phyloP scores from a whole-genome alignment of 2,329 filamentous ascomycete species.

The Trichoderma afroharzianum region DNA sequence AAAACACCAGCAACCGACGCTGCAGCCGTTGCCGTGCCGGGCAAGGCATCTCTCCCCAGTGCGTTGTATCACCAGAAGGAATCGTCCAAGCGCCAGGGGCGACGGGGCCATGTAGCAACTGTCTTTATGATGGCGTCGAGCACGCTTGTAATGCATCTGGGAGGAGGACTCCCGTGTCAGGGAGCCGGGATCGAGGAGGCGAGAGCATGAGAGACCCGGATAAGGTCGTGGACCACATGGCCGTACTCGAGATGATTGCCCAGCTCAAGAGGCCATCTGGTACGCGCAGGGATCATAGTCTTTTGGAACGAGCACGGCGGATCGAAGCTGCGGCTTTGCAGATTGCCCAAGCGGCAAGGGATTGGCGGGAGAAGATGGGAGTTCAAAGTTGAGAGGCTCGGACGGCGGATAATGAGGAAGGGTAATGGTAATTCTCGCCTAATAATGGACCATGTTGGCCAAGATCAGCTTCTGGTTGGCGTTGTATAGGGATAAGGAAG shows the following conservation, averaged over 20 bases:
- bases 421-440: slow-evolving; percentile 1
- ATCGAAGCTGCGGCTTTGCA: slow-evolving; percentile 27
- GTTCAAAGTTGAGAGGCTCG: slow-evolving; percentile 6
- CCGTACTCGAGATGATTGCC: slow-evolving; percentile 28
- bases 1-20: slow-evolving; percentile 18
- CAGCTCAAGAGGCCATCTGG: slow-evolving; percentile 22
- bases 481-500: neutral
- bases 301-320: slow-evolving; percentile 23
- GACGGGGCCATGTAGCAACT: slow-evolving; percentile 26
- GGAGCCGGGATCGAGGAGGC: slow-evolving; percentile 1
- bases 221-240: slow-evolving; percentile 26
- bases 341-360: slow-evolving; percentile 26
- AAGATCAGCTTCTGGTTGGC: slow-evolving; percentile 12
- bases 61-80: slow-evolving; percentile 22
- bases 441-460: slow-evolving; percentile 7
- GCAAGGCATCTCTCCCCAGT: slow-evolving; percentile 25
- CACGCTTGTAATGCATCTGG: slow-evolving; percentile 15
- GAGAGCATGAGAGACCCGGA: slow-evolving; percentile 22
- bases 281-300: slow-evolving; percentile 21
- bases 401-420: neutral
- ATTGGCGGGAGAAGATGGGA: slow-evolving; percentile 26
- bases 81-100: slow-evolving; percentile 17
- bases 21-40: slow-evolving; percentile 25
- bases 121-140: slow-evolving; percentile 22
- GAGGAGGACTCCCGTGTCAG: slow-evolving; percentile 18